Evolutionary conservation across 2,329 filamentous ascomycete genomes (phyloP).

Genomic region (Fusarium heterosporum): DNA sequence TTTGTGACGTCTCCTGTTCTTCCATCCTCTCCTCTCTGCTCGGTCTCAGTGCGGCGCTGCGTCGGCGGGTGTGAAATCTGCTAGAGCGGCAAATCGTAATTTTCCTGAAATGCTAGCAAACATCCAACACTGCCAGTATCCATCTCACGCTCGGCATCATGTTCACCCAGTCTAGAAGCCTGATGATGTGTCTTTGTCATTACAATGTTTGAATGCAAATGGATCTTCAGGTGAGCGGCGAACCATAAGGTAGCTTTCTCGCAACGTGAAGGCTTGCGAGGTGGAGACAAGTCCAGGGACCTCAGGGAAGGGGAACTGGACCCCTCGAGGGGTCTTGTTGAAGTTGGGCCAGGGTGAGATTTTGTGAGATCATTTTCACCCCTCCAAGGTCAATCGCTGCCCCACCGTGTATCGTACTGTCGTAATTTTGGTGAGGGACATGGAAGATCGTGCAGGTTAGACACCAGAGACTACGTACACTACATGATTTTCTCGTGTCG

Average conservation of each 20-base stretch:
- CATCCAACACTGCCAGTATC: conserved; percentile 4
- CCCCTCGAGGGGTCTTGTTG: conserved; percentile 15
- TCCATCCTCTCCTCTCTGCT: conserved; percentile 17
- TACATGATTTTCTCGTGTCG: conserved; percentile 37
- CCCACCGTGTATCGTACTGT: conserved; percentile 36
- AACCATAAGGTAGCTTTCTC: conserved; percentile 27
- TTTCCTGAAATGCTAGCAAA: conserved; percentile 22
- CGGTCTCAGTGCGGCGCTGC: conserved; percentile 40
- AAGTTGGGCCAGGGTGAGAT: conserved; percentile 26
- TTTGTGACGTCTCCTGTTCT: conserved; percentile 16
- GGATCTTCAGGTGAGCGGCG: conserved; percentile 24
- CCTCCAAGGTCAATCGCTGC: conserved; percentile 33
- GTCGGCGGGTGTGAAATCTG: conserved; percentile 37
- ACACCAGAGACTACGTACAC: conserved; percentile 31
- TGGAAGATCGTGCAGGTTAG: conserved; percentile 28
- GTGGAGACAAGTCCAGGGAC: conserved; percentile 20
- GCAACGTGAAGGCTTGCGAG: conserved; percentile 18
- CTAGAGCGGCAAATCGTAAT: conserved; percentile 25
- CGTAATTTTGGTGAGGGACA: conserved; percentile 30
- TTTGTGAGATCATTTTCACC: conserved; percentile 36
- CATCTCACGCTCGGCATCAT: conserved; percentile 8
- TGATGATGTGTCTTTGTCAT: conserved; percentile 16
- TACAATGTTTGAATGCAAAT: conserved; percentile 11
- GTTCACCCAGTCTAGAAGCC: conserved; percentile 8
- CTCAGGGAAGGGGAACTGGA: neutral